Percentiles rank a stretch among this genome's conserved stretches.
Conservation (phyloP, 805 yeast genomes). For the Candida hungchunana region DNA sequence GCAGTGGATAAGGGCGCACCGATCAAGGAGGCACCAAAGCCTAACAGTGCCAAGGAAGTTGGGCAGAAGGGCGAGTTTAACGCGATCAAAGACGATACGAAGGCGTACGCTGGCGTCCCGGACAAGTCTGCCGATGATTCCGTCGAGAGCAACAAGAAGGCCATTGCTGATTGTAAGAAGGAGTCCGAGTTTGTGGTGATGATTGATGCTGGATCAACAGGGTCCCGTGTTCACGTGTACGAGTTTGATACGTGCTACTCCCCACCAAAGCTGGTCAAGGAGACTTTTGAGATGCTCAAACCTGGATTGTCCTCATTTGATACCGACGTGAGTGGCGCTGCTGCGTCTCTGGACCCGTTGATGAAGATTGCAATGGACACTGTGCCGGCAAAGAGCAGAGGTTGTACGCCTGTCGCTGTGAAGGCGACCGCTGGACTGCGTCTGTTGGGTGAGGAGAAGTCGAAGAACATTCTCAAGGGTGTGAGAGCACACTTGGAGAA, state of each 20-base stretch:
- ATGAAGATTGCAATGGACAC: slow-evolving; percentile 68
- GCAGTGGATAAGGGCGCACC: slow-evolving; percentile 25
- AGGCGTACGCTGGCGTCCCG: slow-evolving; percentile 28
- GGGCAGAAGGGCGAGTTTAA: slow-evolving; percentile 19
- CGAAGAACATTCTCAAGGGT: slow-evolving; percentile 65
- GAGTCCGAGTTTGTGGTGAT: slow-evolving; percentile 75
- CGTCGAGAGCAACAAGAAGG: slow-evolving; percentile 15
- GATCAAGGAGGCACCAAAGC: slow-evolving; percentile 28
- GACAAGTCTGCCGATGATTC: slow-evolving; percentile 19
- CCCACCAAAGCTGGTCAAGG: slow-evolving; percentile 77
- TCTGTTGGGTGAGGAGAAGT: slow-evolving; percentile 70
- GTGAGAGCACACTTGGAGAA: slow-evolving; percentile 72
- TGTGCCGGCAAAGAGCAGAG: slow-evolving; percentile 68
- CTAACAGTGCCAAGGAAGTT: slow-evolving; percentile 14
- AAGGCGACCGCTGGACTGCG: slow-evolving; percentile 98
- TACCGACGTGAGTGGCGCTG: slow-evolving; percentile 79
- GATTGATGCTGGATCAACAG: slow-evolving; percentile 98
- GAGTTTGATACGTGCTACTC: slow-evolving; percentile 81
- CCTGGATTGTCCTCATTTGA: slow-evolving; percentile 91
- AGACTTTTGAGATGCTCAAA: slow-evolving; percentile 80
- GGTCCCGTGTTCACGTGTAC: slow-evolving; percentile 93
- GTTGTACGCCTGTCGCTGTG: slow-evolving; percentile 91
- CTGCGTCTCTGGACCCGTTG: slow-evolving; percentile 81
- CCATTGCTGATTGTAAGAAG: slow-evolving; percentile 31
- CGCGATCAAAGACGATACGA: slow-evolving; percentile 27